These are phyloP conservation scores for Ajuga chamaepitys DNA, from an alignment of 257 asterid genomes.

Conservation along the genomic window DNA sequence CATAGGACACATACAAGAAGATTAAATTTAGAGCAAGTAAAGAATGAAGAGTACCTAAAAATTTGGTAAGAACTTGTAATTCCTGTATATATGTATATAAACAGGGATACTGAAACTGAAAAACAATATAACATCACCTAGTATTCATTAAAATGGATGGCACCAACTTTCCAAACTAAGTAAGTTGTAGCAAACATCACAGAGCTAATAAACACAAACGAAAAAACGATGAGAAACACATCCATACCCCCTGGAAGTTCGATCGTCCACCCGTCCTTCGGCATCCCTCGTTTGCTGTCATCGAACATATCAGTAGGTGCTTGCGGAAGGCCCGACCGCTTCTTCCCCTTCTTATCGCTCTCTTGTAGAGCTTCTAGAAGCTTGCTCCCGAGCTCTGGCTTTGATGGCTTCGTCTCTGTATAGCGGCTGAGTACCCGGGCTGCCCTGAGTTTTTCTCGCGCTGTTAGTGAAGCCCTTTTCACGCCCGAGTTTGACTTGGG, in stretches of 20 bases:
- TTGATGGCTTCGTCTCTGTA: slow-evolving; percentile 63
- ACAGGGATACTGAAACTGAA: too few relatives aligned
- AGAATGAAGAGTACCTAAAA: not conserved
- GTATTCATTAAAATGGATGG: slow-evolving; percentile 81
- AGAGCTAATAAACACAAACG: slow-evolving; percentile 71
- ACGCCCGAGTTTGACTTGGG: slow-evolving; percentile 25
- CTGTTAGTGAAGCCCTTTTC: slow-evolving; percentile 68
- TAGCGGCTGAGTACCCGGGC: slow-evolving; percentile 84
- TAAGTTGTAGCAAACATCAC: slow-evolving; percentile 82
- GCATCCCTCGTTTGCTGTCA: slow-evolving; percentile 78
- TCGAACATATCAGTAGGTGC: slow-evolving; percentile 74
- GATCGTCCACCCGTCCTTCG: slow-evolving; percentile 68
- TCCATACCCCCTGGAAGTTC: slow-evolving; percentile 62
- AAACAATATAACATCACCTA: too few relatives aligned
- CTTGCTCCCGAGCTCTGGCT: slow-evolving; percentile 58
- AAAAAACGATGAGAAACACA: slow-evolving; percentile 44
- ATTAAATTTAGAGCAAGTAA: not conserved
- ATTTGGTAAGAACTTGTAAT: not conserved
- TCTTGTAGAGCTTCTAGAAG: slow-evolving; percentile 60
- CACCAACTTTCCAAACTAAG: slow-evolving; percentile 90
- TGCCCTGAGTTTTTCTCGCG: slow-evolving; percentile 88
- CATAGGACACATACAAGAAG: not conserved
- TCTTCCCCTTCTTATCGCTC: slow-evolving; percentile 75
- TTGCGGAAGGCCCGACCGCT: slow-evolving; percentile 70
- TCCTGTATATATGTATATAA: not conserved